Base-by-base conservation (phyloP, 495 filamentous ascomycete genomes). In the Hypoxylon fragiforme region DNA sequence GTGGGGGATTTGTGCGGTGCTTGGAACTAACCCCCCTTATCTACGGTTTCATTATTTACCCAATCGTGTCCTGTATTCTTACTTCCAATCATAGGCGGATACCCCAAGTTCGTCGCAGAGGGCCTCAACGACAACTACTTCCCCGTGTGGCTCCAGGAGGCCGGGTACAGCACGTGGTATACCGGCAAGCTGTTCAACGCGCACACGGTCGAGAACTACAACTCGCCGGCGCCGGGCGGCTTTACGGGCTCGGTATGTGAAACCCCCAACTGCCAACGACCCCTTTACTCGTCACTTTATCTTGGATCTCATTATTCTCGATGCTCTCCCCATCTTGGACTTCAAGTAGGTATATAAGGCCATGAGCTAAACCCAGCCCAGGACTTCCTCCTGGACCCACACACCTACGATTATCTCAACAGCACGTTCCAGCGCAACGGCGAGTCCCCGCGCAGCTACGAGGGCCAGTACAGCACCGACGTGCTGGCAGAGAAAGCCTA, bases 151-250 rank as follows among this genome's bases (percentile, higher is more conserved):
- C 64, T 88, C 3, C 83, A 86, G 60, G 54, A 78, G 7, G 80
- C 82, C 1, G 85, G 84, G 14, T 88, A 86, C 54, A 77, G 81
- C 57, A 86, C 83, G 0, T 87, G 81, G 58, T 87, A 86, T 61
- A 84, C 81, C 0, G 84, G 85, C 3, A 88, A 88, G 59, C 70
- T 88, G 1, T 84, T 85, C 65, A 88, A 88, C 54, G 69, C 70
- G 0, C 80, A 84, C 43, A 81, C 74, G 2, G 56, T 81, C 1
- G 46, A 72, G 0, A 84, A 81, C 36, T 85, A 83, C 54, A 66
- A 84, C 53, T 66, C 63, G 3, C 85, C 84, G 0, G 74, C 71
- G 51, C 70, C 77, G 0, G 70, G 71, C 0, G 84, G 84, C 5
- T 86, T 74, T 51, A 79, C 68, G 18, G 74, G 69, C 21, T 80